Evolutionary conservation across 768 basidiomycete genomes (phyloP).

Genomic region (Mycena vitilis): DNA sequence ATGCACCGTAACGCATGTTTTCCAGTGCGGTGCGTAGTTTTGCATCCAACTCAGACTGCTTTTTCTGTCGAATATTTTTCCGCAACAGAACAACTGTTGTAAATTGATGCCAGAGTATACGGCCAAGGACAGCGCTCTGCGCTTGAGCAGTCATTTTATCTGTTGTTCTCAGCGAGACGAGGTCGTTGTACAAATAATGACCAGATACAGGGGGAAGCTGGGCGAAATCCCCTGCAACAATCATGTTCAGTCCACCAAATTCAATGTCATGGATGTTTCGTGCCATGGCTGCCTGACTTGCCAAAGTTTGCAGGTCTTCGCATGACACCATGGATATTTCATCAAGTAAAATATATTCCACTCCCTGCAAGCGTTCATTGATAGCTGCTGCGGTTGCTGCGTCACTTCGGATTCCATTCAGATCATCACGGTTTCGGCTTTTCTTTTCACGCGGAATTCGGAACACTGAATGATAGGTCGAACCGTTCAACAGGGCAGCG

Average conservation of each 20-base stretch:
- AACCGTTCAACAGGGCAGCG: slow-evolving; percentile 47
- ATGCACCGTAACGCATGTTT: slow-evolving; percentile 22
- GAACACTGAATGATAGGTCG: slow-evolving; percentile 49
- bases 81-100: slow-evolving; percentile 46
- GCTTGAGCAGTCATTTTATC: background rate
- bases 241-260: slow-evolving; percentile 47
- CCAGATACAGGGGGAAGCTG: slow-evolving; percentile 43
- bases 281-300: slow-evolving; percentile 35
- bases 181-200: slow-evolving; percentile 34
- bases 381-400: background rate
- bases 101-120: slow-evolving; percentile 47
- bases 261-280: slow-evolving; percentile 22
- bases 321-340: slow-evolving; percentile 52
- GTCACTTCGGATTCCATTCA: slow-evolving; percentile 7
- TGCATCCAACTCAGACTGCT: slow-evolving; percentile 9
- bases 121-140: slow-evolving; percentile 40
- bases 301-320: slow-evolving; percentile 41
- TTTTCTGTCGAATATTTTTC: slow-evolving; percentile 47
- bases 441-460: slow-evolving; percentile 4
- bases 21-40: slow-evolving; percentile 38
- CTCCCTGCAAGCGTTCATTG: slow-evolving; percentile 28
- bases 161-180: slow-evolving; percentile 5
- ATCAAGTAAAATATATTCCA: slow-evolving; percentile 50
- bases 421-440: background rate
- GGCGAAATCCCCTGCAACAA: slow-evolving; percentile 49